phyloP scores from a whole-genome alignment of 208 protist species.

The Phytomonas sp. region DNA sequence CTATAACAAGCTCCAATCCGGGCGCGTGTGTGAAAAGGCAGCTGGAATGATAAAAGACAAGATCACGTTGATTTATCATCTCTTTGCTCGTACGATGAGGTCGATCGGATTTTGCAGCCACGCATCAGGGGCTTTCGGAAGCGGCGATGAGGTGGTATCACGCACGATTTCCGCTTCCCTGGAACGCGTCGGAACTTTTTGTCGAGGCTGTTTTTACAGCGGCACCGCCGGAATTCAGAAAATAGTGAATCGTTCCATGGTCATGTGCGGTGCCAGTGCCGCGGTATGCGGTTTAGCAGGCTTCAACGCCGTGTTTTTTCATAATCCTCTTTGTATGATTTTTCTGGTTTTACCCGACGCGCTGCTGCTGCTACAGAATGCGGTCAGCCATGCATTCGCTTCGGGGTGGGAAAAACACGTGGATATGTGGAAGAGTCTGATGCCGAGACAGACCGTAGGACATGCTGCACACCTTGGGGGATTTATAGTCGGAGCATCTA shows the following conservation, averaged over 20 bases:
- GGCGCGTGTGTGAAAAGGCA: conserved; percentile 8
- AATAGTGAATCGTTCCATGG: conserved; percentile 20
- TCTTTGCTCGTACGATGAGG: not conserved
- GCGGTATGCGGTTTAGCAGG: conserved; percentile 44
- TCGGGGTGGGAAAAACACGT: not conserved
- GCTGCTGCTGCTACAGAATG: conserved; percentile 13
- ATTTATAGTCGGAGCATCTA: conserved; percentile 29
- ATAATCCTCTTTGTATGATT: conserved; percentile 21
- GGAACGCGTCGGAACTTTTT: not conserved
- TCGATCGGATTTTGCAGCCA: not conserved
- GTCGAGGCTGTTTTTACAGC: conserved; percentile 16
- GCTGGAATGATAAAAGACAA: conserved; percentile 3
- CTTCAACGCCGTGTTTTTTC: conserved; percentile 45
- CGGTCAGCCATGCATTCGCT: conserved; percentile 12
- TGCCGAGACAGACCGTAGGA: conserved; percentile 36
- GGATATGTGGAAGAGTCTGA: conserved; percentile 17
- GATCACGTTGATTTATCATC: not conserved
- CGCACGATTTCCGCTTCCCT: conserved; percentile 5
- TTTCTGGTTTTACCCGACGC: conserved; percentile 30
- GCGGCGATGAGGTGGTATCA: not conserved
- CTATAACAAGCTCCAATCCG: conserved; percentile 27
- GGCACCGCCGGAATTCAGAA: conserved; percentile 23
- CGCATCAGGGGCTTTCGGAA: not conserved
- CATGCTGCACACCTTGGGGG: conserved; percentile 62
- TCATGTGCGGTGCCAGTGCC: conserved; percentile 57